Evolutionary conservation across 2,329 filamentous ascomycete species (phyloP).

Genomic region (Ascochyta viciae-villosae): DNA sequence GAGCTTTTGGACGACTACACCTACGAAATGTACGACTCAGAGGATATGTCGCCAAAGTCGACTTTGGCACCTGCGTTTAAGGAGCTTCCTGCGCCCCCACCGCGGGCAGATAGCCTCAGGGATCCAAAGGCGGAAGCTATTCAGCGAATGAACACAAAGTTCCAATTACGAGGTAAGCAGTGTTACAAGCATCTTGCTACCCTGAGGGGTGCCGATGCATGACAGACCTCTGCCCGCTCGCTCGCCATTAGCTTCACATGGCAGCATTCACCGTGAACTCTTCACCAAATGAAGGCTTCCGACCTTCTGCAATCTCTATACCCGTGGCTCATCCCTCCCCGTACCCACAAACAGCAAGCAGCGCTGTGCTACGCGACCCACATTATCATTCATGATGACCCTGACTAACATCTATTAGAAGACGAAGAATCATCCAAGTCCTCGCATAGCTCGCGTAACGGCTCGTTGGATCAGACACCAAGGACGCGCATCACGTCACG

Average conservation of each 20-base stretch:
- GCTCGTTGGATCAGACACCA: slow-evolving; percentile 30
- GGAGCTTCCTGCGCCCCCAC: slow-evolving; percentile 42
- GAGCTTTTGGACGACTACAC: slow-evolving; percentile 49
- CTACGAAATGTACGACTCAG: slow-evolving; percentile 32
- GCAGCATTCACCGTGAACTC: slow-evolving; percentile 4
- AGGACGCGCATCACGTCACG: slow-evolving; percentile 39
- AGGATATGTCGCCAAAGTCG: slow-evolving; percentile 21
- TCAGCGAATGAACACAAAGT: slow-evolving; percentile 38
- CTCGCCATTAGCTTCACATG: slow-evolving; percentile 1
- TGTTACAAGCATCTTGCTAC: background rate
- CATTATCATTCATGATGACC: background rate
- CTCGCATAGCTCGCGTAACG: slow-evolving; percentile 23
- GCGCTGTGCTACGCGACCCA: background rate
- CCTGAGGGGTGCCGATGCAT: slow-evolving; percentile 7
- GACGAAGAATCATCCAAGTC: slow-evolving; percentile 26
- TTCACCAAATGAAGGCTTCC: background rate
- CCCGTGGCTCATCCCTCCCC: background rate
- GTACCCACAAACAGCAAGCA: background rate
- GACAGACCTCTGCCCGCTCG: background rate
- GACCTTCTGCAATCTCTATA: background rate
- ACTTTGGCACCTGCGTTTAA: slow-evolving; percentile 37
- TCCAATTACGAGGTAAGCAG: slow-evolving; percentile 46
- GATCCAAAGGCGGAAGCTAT: slow-evolving; percentile 37
- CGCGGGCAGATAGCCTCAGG: slow-evolving; percentile 30
- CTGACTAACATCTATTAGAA: slow-evolving; percentile 22